Percentiles rank a stretch among this genome's conserved stretches.
phyloP scores from a whole-genome alignment of 192 early-diverging fungal genomes.

The Linnemannia schmuckeri region DNA sequence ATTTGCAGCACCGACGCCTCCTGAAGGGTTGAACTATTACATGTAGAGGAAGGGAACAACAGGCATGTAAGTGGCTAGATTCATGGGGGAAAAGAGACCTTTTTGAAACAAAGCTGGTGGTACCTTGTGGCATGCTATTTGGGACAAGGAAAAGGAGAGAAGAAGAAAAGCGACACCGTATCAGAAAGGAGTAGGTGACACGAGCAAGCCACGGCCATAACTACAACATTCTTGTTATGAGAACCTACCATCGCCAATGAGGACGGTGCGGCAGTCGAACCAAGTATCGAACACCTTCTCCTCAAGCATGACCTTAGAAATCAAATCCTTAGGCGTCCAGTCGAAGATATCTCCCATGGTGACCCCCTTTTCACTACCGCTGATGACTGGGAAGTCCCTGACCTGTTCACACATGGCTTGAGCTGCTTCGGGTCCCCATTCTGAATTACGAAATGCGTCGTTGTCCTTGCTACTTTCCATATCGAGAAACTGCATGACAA shows the following conservation, averaged over 20 bases:
- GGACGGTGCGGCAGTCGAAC: constrained; percentile 12
- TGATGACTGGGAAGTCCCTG: constrained; percentile 10
- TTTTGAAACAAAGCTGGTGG: neutral
- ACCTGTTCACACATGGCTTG: constrained; percentile 19
- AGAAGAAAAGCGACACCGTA: neutral
- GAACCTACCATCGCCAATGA: constrained; percentile 25
- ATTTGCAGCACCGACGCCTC: neutral
- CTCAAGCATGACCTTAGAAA: constrained; percentile 16
- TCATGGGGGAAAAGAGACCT: no score
- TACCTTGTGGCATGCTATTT: constrained; percentile 24
- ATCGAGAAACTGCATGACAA: constrained; percentile 18
- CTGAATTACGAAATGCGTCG: constrained; percentile 13
- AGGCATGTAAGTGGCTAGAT: neutral
- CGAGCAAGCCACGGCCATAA: no score
- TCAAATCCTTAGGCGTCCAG: neutral
- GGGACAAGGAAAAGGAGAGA: neutral
- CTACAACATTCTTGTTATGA: neutral
- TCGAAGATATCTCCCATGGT: constrained; percentile 14
- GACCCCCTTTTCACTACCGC: neutral
- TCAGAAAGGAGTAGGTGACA: neutral
- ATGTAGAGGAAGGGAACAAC: neutral
- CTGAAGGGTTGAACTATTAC: neutral
- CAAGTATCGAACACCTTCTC: constrained; percentile 29
- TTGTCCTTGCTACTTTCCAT: neutral
- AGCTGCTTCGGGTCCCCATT: constrained; percentile 24